Base-by-base conservation (phyloP, 208 protist species). In the Entamoeba moshkovskii region DNA sequence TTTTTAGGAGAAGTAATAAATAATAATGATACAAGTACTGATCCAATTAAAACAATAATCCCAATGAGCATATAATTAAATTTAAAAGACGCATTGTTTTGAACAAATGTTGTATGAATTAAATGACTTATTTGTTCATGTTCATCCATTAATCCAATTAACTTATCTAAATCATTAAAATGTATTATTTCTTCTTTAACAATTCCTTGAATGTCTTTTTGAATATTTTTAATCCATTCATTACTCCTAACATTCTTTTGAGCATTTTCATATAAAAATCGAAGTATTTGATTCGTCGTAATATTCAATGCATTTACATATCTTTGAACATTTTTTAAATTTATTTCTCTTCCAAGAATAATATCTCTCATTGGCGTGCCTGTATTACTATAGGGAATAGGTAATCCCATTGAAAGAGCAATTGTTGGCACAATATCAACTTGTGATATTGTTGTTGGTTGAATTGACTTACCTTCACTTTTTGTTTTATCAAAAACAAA, bases 351-450 rank as follows among this genome's bases (percentile, higher is more conserved):
- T 93, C 22, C 33, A 91, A 94, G 15, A 91, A 59, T 59, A 49
- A 49, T 49, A 49, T 94, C 93, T 46, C 45, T 11, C 6, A 98
- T 97, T 6, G 98, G 95, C 33, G 95, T 96, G 6, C 98, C 98
- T 48, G 99, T 95, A 94, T 97, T 98, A 92, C 96, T 96, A 95
- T 97, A 99, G 0, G 98, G 98, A 49, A 99, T 98, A 15, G 98
- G 98, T 22, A 97, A 52, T 2, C 97, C 98, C 25, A 99, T 94
- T 18, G 98, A 95, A 46, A 97, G 93, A 5, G 97, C 94, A 22
- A 99, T 49, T 4, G 98, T 98, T 29, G 98, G 96, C 93, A 98
- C 97, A 22, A 99, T 93, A 95, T 99, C 98, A 22, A 98, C 97
- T 95, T 99, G 98, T 59, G 97, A 96, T 6, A 98, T 95, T 45